phyloP scores from a whole-genome alignment of 2,329 filamentous ascomycete genomes.

The Alternaria sp. region DNA sequence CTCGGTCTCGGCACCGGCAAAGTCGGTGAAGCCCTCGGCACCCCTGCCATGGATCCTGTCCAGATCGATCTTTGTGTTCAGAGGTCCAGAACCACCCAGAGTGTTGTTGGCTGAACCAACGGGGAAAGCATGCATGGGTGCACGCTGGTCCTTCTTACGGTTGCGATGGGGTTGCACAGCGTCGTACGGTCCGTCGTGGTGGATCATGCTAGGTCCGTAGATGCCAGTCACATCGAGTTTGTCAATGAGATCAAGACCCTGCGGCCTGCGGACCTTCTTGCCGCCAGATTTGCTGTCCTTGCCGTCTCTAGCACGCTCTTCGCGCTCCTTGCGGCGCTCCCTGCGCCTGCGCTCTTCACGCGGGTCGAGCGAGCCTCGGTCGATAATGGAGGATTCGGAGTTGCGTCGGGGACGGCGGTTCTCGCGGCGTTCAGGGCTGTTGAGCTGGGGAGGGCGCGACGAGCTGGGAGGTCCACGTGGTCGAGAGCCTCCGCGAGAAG shows the following conservation, averaged over 20 bases:
- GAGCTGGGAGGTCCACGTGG: constrained; percentile 49
- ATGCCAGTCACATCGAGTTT: constrained; percentile 96
- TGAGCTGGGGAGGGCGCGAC: constrained; percentile 42
- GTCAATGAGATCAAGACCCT: constrained; percentile 85
- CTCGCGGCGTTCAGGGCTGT: constrained; percentile 49
- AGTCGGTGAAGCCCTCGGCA: constrained; percentile 88
- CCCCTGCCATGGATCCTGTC: constrained; percentile 85
- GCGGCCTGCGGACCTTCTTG: constrained; percentile 48
- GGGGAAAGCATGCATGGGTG: constrained; percentile 96
- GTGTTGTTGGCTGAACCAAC: constrained; percentile 92
- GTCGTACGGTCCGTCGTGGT: constrained; percentile 97
- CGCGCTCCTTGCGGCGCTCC: constrained; percentile 58
- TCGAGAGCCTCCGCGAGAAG: constrained; percentile 38
- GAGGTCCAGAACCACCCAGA: constrained; percentile 82
- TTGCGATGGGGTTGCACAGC: constrained; percentile 95
- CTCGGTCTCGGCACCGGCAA: constrained; percentile 52
- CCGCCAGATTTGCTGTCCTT: constrained; percentile 12
- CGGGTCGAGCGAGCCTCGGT: constrained; percentile 67
- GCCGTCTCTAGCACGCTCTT: constrained; percentile 50
- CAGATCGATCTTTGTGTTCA: constrained; percentile 82
- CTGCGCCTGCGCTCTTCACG: constrained; percentile 63
- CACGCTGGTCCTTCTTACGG: constrained; percentile 77
- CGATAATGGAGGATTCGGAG: constrained; percentile 78
- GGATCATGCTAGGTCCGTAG: constrained; percentile 91
- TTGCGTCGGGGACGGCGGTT: constrained; percentile 70